Evolutionary conservation across 208 protist species (phyloP).

Genomic region (Wallacemonas collosoma): DNA sequence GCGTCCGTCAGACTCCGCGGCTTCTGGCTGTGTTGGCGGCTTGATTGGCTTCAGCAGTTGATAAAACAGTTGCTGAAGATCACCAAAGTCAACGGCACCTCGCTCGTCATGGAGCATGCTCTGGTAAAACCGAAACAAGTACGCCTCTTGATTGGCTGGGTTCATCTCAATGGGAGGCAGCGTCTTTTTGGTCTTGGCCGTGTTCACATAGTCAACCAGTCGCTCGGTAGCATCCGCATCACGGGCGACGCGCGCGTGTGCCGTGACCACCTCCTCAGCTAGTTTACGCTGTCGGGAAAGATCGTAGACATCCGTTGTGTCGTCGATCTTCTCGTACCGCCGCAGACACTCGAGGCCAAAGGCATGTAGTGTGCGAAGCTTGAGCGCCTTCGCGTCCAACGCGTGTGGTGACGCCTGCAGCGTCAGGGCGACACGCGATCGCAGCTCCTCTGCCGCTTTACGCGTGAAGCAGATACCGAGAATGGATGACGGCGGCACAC

Average conservation of each 20-base stretch:
- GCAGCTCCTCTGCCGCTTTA: slow-evolving; percentile 77
- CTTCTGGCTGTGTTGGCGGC: not conserved
- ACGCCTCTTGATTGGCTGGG: slow-evolving; percentile 54
- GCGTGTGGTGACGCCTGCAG: slow-evolving; percentile 35
- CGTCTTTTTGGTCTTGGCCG: slow-evolving; percentile 62
- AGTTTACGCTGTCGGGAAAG: slow-evolving; percentile 54
- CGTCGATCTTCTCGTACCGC: slow-evolving; percentile 49
- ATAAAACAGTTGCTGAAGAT: slow-evolving; percentile 82
- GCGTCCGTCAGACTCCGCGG: not conserved
- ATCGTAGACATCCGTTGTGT: slow-evolving; percentile 63
- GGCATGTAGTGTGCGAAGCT: slow-evolving; percentile 85
- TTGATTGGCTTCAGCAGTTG: slow-evolving; percentile 43
- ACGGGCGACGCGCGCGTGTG: slow-evolving; percentile 38
- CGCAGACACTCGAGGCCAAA: slow-evolving; percentile 85
- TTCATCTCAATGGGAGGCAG: slow-evolving; percentile 46
- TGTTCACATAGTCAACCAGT: slow-evolving; percentile 71
- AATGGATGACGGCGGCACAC: slow-evolving; percentile 60
- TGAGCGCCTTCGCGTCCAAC: slow-evolving; percentile 35
- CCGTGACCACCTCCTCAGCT: slow-evolving; percentile 54
- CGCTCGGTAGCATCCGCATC: slow-evolving; percentile 54
- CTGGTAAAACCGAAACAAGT: slow-evolving; percentile 79
- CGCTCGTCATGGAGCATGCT: slow-evolving; percentile 59
- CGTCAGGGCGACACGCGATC: slow-evolving; percentile 46
- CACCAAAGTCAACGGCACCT: slow-evolving; percentile 85
- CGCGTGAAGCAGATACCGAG: slow-evolving; percentile 89